Evolutionary conservation across 257 asterid species (phyloP), one percentile per base, ranked within the genome.

Genomic region (Solanum habrochaites): DNA sequence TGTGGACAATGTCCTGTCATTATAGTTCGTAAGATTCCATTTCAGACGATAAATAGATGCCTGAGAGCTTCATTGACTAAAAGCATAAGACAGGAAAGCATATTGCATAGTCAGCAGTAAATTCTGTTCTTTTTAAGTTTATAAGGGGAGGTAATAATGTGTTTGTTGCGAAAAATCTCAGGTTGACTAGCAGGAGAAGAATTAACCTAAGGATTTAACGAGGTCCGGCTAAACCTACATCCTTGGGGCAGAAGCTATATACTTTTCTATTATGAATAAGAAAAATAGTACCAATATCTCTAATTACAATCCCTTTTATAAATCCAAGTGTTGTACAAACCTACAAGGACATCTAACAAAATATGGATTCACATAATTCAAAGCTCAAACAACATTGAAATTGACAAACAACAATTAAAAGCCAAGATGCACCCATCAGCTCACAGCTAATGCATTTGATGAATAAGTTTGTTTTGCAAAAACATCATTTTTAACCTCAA

Each of bases 401-500:
- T 25, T 37, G 37, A 29, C 1, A 21, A 73, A 29, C 31, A 73
- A 21, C 49, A 73, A 37, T 73, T 21, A 73, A 49, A 73, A 37
- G 81, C 6, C 81, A 73, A 70, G 66, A 56, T 56, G 21, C 15
- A 7, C 23, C 23, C 4, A 71, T 71, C 78, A 71, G 4, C 45
- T 71, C 14, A 71, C 35, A 71, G 78, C 75, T 71, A 74, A 39
- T 40, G 56, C 21, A 29, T 72, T 21, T 18, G 16, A 72, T 20
- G 27, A 37, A 21, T 73, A 75, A 40, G 35, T 75, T 14, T 77
- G 8, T 77, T 25, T 43, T 43, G 83, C 39, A 43, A 18, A 47
- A 80, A 47, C 60, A 20, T 11, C 32, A 9, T 29, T 9, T 69
- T 69, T 37, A 88, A 97, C 98, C 99, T 96, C 98, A 91, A 96